phyloP scores from a whole-genome alignment of 371 early-diverging fungal species.

The Haplosporangium sp. region DNA sequence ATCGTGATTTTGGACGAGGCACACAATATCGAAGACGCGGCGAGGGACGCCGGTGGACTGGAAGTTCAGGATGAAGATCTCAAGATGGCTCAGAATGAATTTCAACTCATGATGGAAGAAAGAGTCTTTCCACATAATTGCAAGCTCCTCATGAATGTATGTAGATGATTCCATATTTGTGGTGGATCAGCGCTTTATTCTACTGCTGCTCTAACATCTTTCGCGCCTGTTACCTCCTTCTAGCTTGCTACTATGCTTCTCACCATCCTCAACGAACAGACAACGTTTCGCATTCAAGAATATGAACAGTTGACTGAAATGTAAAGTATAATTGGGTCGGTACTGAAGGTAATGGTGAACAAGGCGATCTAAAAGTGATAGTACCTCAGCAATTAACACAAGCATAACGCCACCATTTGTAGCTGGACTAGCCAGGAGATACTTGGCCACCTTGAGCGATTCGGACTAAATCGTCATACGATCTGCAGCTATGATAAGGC shows the following conservation, averaged over 20 bases:
- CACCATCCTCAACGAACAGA: conserved; percentile 20
- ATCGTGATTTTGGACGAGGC: conserved; percentile 94
- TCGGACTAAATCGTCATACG: conserved; percentile 35
- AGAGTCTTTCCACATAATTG: conserved; percentile 44
- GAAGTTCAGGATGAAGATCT: conserved; percentile 63
- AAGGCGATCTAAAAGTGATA: neutral
- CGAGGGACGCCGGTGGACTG: conserved; percentile 63
- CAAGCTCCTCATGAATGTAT: conserved; percentile 54
- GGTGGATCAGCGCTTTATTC: neutral
- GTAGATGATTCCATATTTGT: neutral
- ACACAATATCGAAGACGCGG: conserved; percentile 69
- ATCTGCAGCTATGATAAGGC: conserved; percentile 40
- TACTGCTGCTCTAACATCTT: neutral
- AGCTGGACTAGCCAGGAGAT: conserved; percentile 59
- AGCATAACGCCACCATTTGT: too few species aligned
- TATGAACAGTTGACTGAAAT: conserved; percentile 57
- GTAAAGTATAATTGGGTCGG: conserved; percentile 36
- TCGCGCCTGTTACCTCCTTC: neutral
- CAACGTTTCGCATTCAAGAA: conserved; percentile 44
- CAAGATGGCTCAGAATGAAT: conserved; percentile 51
- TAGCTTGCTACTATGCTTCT: conserved; percentile 21
- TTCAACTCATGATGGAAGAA: conserved; percentile 47
- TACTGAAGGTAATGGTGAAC: too few species aligned
- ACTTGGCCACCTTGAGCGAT: conserved; percentile 33
- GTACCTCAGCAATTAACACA: neutral